Base-by-base conservation (phyloP, 441 rosid species). In the Breynia disticha region DNA sequence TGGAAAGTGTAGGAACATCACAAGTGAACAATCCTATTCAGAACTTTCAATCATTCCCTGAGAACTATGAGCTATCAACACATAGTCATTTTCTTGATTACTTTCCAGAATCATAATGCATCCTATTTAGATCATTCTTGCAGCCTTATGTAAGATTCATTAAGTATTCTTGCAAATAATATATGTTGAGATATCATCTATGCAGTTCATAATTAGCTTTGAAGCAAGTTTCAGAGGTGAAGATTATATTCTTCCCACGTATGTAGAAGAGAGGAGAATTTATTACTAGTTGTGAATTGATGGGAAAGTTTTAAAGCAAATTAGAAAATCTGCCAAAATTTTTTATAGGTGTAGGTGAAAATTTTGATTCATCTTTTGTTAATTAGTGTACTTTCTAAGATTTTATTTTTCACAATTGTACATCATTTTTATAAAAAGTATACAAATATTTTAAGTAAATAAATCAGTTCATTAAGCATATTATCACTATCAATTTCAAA, bases 1-100 rank as follows among this genome's bases (percentile, higher is more conserved):
- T 85, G 63, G 94, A 81, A 54, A 62, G 28, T 55, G 69, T 84
- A 44, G 74, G 78, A 55, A 70, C 72, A 13, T 62, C 82, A n/a
- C 87, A 73, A 62, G 63, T 72, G 16, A 64, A 44, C 10, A 66
- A 60, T 65, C 67, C 69, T 1, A 57, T 16, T 7, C 76, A 39
- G 49, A 66, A 60, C 56, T 68, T 65, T 46, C 62, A 67, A 41
- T 56, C 69, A 38, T 55, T 67, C 45, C 61, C 76, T 11, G 76
- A 72, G 54, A 51, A 54, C 57, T 71, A 60, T 46, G 72, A 67
- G 16, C 52, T 59, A 38, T 72, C 77, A 42, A 57, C 59, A 57
- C 70, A 72, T 54, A 66, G 52, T 50, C 77, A 75, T 64, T 64
- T 83, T 60, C 80, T 77, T 50, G 88, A 71, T 48, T 82, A 75